Percentiles rank a stretch among this genome's conserved stretches.
phyloP scores from a whole-genome alignment of 2,329 filamentous ascomycete genomes.

The Stagonosporopsis cucurbitacearum region DNA sequence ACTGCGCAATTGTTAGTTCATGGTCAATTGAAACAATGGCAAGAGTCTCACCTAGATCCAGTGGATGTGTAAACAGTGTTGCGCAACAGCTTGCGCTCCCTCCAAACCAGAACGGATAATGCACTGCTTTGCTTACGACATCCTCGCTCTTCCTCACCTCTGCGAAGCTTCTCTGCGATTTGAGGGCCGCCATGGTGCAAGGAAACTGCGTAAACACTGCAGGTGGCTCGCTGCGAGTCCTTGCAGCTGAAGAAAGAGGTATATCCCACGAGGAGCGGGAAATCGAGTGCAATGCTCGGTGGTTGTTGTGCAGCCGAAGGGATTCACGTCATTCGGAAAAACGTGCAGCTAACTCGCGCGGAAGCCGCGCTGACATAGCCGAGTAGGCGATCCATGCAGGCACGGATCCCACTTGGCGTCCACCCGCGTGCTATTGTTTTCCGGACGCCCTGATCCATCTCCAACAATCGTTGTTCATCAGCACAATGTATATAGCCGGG shows the following conservation, averaged over 20 bases:
- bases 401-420: slow-evolving; percentile 32
- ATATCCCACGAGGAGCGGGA: slow-evolving; percentile 5
- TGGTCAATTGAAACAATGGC: background rate
- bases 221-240: slow-evolving; percentile 33
- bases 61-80: slow-evolving; percentile 87
- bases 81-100: slow-evolving; percentile 93
- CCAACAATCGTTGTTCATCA: slow-evolving; percentile 15
- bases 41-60: slow-evolving; percentile 77
- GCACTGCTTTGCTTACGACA: slow-evolving; percentile 50
- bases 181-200: slow-evolving; percentile 49
- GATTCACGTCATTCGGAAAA: slow-evolving; percentile 37
- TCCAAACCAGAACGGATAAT: slow-evolving; percentile 80
- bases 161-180: slow-evolving; percentile 40
- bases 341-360: slow-evolving; percentile 23
- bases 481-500: slow-evolving; percentile 35
- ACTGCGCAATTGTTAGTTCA: slow-evolving; percentile 48
- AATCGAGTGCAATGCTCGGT: slow-evolving; percentile 22
- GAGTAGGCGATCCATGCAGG: slow-evolving; percentile 15
- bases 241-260: slow-evolving; percentile 16
- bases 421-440: slow-evolving; percentile 23
- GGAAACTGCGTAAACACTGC: slow-evolving; percentile 27
- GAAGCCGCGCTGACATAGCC: slow-evolving; percentile 14
- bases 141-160: slow-evolving; percentile 52
- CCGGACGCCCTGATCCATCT: slow-evolving; percentile 18
- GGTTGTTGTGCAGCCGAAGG: slow-evolving; percentile 33